A percentile compares a stretch with the other conserved stretches of the same genome.
phyloP scores from a whole-genome alignment of 2,329 filamentous ascomycete genomes.

The Bipolaris oryzae region DNA sequence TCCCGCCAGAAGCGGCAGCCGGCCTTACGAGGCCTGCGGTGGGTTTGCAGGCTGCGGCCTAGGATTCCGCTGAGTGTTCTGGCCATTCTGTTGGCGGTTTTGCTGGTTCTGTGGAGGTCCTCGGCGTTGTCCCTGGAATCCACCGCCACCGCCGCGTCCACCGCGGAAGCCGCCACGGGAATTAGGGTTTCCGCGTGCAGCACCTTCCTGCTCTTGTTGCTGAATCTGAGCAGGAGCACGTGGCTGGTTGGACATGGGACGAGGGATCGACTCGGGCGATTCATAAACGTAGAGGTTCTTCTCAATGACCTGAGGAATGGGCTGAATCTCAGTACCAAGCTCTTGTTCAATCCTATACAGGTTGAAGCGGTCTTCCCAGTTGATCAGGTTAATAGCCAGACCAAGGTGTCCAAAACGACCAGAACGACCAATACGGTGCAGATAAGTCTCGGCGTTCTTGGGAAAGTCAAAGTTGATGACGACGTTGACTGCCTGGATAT shows the following conservation, averaged over 20 bases:
- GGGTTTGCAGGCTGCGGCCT: constrained; percentile 42
- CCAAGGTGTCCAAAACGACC: constrained; percentile 96
- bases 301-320: constrained; percentile 93
- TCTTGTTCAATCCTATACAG: constrained; percentile 98
- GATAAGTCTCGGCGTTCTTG: constrained; percentile 98
- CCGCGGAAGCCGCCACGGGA: constrained; percentile 40
- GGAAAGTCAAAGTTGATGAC: constrained; percentile 99
- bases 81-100: constrained; percentile 44
- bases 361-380: constrained; percentile 99
- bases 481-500: constrained; percentile 98
- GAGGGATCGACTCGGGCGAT: constrained; percentile 90
- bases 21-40: constrained; percentile 32
- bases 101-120: constrained; percentile 38
- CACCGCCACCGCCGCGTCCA: constrained; percentile 45
- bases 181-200: constrained; percentile 29
- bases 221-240: constrained; percentile 36
- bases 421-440: constrained; percentile 97
- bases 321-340: constrained; percentile 93
- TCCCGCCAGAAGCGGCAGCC: constrained; percentile 4
- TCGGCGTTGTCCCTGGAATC: constrained; percentile 41
- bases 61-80: constrained; percentile 42
- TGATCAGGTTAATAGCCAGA: constrained; percentile 98
- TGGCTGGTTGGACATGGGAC: constrained; percentile 69
- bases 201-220: constrained; percentile 37
- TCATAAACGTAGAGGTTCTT: constrained; percentile 99